phyloP scores from a whole-genome alignment of 345 rosid species.

The Dipteronia sinensis region DNA sequence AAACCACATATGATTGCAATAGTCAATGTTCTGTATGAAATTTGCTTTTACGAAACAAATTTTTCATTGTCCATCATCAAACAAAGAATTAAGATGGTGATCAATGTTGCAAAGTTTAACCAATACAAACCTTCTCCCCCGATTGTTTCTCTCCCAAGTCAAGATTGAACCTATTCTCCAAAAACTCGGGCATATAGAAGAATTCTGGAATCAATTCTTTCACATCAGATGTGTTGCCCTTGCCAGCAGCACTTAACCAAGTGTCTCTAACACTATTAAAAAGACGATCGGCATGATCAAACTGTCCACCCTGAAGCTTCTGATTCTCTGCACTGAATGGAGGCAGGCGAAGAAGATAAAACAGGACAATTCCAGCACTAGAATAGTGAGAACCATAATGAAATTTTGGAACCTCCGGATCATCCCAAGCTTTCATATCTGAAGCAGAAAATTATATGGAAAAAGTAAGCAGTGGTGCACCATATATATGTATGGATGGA shows the following conservation, averaged over 20 bases:
- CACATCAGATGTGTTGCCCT: constrained; percentile 96
- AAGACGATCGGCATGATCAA: constrained; percentile 99
- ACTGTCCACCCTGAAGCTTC: constrained; percentile 99
- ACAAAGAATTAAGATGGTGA: constrained; percentile 3
- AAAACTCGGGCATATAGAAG: constrained; percentile 96
- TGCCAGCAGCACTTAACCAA: constrained; percentile 99
- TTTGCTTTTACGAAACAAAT: not conserved
- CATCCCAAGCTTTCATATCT: constrained; percentile 99
- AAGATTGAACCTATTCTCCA: constrained; percentile 80
- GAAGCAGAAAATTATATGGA: constrained; percentile 31
- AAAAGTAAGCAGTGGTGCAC: not conserved
- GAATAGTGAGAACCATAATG: constrained; percentile 99
- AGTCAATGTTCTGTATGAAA: not conserved
- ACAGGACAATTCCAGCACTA: constrained; percentile 98
- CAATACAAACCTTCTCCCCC: constrained; percentile 86
- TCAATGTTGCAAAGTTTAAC: constrained; percentile 10
- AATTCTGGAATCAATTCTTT: constrained; percentile 98
- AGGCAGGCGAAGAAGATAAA: constrained; percentile 96
- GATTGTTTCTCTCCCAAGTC: constrained; percentile 98
- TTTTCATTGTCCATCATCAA: constrained; percentile 17
- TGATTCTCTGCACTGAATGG: constrained; percentile 98
- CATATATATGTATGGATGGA: not conserved
- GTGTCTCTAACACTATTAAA: constrained; percentile 91
- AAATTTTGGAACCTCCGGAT: constrained; percentile 98
- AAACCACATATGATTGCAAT: constrained; percentile 10